These are phyloP conservation scores for Cadophora gregata DNA, from an alignment of 2,329 filamentous ascomycete genomes.

Conservation along the genomic window DNA sequence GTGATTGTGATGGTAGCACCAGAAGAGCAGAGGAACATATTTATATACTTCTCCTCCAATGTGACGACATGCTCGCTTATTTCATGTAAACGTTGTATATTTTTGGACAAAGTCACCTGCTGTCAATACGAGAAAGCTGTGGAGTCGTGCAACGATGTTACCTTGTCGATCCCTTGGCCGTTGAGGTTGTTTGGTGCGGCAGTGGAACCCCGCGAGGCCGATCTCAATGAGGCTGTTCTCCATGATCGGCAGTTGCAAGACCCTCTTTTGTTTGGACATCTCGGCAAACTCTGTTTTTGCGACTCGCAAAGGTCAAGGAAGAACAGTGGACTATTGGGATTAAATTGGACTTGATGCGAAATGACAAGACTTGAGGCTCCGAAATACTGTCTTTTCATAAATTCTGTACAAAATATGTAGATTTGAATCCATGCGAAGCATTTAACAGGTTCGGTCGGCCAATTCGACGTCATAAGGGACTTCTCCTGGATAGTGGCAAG, in stretches of 20 bases:
- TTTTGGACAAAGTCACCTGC: slow-evolving; percentile 13
- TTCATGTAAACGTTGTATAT: neutral
- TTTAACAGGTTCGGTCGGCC: neutral
- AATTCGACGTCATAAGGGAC: slow-evolving; percentile 2
- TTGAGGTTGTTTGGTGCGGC: slow-evolving; percentile 1
- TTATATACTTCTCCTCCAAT: slow-evolving; percentile 5
- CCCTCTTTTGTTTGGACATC: neutral
- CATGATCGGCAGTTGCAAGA: slow-evolving; percentile 8
- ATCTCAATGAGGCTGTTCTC: slow-evolving; percentile 11
- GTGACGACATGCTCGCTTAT: neutral
- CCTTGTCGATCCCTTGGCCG: neutral
- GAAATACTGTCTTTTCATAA: neutral
- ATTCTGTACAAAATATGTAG: neutral
- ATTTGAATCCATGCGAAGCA: neutral
- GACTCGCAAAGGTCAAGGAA: neutral
- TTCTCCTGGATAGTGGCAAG: neutral
- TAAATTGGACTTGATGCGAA: no score
- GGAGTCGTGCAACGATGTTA: slow-evolving; percentile 10
- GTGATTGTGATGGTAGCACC: neutral
- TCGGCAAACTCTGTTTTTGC: neutral
- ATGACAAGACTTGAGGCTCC: no score
- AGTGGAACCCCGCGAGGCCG: neutral
- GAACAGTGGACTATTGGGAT: neutral
- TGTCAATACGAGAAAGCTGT: slow-evolving; percentile 11
- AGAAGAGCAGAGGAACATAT: neutral